Evolutionary conservation across 2,329 filamentous ascomycete genomes (phyloP).

Genomic region (Monosporascus sp.): DNA sequence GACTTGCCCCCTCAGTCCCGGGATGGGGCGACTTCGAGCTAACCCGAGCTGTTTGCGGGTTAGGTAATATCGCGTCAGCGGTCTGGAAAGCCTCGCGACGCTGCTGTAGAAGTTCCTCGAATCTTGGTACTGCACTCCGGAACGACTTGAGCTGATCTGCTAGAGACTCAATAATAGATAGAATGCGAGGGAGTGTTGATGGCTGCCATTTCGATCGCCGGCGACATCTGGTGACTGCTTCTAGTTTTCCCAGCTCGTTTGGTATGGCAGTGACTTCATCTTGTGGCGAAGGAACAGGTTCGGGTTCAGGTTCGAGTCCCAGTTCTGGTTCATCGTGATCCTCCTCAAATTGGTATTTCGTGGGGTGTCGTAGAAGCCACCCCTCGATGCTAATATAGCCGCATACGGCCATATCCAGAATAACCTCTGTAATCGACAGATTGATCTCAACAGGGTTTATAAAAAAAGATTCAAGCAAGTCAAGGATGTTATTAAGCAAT

Average conservation of each 20-base stretch:
- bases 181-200: conserved; percentile 46
- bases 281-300: conserved; percentile 3
- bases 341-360: conserved; percentile 53
- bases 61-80: conserved; percentile 43
- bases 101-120: conserved; percentile 65
- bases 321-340: conserved; percentile 25
- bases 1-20: conserved; percentile 34
- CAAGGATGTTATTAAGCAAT: conserved; percentile 59
- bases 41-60: conserved; percentile 25
- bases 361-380: conserved; percentile 78
- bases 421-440: conserved; percentile 74
- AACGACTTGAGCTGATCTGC: conserved; percentile 59
- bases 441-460: conserved; percentile 90
- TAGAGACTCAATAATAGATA: conserved; percentile 54
- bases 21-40: conserved; percentile 19
- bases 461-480: conserved; percentile 75
- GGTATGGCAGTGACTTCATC: conserved; percentile 15
- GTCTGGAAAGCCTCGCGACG: conserved; percentile 60
- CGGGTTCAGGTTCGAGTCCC: too few relatives aligned
- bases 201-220: conserved; percentile 48
- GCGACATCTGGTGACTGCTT: conserved; percentile 45
- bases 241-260: conserved; percentile 39
- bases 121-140: conserved; percentile 61
- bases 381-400: conserved; percentile 80
- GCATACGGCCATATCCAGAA: conserved; percentile 79